Base-by-base conservation (phyloP, 2,329 filamentous ascomycete genomes). In the Macrophomina tecta region DNA sequence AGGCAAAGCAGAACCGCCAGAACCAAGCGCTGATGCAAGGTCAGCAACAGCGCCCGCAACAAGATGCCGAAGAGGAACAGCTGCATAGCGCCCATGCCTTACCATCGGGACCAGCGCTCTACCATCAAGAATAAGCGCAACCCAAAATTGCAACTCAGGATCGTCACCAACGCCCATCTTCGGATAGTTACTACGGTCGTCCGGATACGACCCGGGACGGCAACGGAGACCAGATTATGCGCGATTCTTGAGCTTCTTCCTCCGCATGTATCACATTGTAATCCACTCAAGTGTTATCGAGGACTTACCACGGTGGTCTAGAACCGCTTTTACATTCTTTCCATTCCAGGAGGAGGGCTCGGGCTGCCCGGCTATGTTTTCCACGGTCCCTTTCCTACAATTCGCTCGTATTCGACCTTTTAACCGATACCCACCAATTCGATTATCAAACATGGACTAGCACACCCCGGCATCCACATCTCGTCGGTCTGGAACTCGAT, bases 41-140 rank as follows among this genome's bases (percentile, higher is more conserved):
- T 9, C 61, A 64, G 61, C 61, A 64, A 32, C 61, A 64, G 18
- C 28, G 34, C 4, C 34, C 32, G 16, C 16, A 32, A 6, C 23
- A 40, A 9, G 38, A 45, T 5, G 36, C 7, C 32, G 36, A 4
- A 11, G 16, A 40, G 32, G 52, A 55, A 28, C 52, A 23, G 16
- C 4, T 9, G 5, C 34, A 5, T 9, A 6, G 52, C 34, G 18
- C n/a, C 7, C 52, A 55, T 12, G 9, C 30, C 7, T 7, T 28
- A 11, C 14, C 16, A 23, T 3, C 52, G 18, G 16, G 11, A 14
- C 16, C 32, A 18, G 11, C 11, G 7, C 52, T 38, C 4, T 28
- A 55, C 16, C n/a, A 7, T 9, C 32, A 23, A 36, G 12, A 18
- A 7, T 5, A 45, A 3, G 9, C 11, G 16, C 38, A 40, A 9